Base-by-base conservation (phyloP, 1,139 yeast species). In the Sporopachydermia cereana region DNA sequence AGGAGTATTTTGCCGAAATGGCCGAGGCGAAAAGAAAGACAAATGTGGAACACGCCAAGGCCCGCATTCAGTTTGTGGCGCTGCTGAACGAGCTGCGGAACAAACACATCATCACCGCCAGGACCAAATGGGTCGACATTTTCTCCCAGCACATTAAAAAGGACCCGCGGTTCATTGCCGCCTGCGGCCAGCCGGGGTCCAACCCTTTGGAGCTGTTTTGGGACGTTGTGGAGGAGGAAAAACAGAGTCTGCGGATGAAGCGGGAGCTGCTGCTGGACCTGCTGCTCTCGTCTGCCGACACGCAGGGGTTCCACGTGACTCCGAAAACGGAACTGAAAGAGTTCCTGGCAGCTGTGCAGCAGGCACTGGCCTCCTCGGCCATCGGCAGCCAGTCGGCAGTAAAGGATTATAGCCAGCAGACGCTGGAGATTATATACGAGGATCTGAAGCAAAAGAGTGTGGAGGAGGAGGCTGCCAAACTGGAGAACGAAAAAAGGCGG, bases 111-210 rank as follows among this genome's bases (percentile, higher is more conserved):
- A 68, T 83, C 18, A 69, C 64, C 20, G 77, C 83, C 2, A 73
- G 71, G 45, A 68, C 85, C 1, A 67, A 62, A 46, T 86, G 93
- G 79, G 64, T 62, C 46, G 79, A 78, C 23, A 57, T 84, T 3
- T 67, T 75, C 34, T 67, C 74, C 0, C 9, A 20, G 9, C 48
- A 58, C 2, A 55, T 88, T 1, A 77, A 76, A 51, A 71, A 74
- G 24, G 82, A 82, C 48, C 70, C 67, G 45, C 65, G 77, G 17
- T 86, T 82, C 55, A 58, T 73, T 16, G 77, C 72, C 21, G 54
- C 86, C 41, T 71, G 88, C 49, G 95, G 95, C 0, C 71, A 89
- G 48, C 70, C 76, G 41, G 96, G 96, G 0, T 86, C 96, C 0
- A 71, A 79, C 1, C 84, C 95, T 0, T 57, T 82, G 31, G 95